Evolutionary conservation across 352 stramenopile genomes (phyloP).

Genomic region (Globisporangium solare): DNA sequence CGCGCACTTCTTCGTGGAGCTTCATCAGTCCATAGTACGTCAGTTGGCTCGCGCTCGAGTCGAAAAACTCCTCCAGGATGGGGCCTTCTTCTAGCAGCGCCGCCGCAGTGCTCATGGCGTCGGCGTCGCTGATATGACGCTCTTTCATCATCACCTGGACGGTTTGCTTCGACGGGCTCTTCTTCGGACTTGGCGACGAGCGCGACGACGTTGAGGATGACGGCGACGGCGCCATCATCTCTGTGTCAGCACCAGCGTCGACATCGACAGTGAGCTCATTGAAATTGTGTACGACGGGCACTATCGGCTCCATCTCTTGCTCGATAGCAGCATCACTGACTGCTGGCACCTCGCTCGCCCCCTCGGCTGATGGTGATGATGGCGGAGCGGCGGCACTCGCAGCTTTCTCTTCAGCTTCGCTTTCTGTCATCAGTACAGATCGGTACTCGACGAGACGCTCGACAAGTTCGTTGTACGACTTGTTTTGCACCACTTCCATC

Average conservation of each 20-base stretch:
- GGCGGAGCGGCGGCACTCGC: too few relatives aligned
- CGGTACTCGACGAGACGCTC: constrained; percentile 91
- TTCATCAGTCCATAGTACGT: constrained; percentile 93
- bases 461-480: constrained; percentile 98
- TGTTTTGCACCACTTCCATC: constrained; percentile 78
- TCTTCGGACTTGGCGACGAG: constrained; percentile 28
- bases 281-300: constrained; percentile 17
- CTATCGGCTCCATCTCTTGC: constrained; percentile 4
- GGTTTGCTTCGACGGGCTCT: constrained; percentile 66
- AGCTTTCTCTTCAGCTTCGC: constrained; percentile 10
- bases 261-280: constrained; percentile 43
- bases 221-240: constrained; percentile 2
- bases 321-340: background rate
- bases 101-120: constrained; percentile 51
- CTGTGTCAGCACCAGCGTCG: constrained; percentile 9
- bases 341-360: too few relatives aligned
- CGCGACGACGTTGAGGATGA: constrained; percentile 18
- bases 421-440: constrained; percentile 61
- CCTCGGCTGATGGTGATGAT: background rate
- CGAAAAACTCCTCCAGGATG: constrained; percentile 89
- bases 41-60: constrained; percentile 88
- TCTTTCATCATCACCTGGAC: constrained; percentile 75
- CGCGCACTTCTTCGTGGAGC: constrained; percentile 89
- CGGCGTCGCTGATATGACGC: constrained; percentile 63
- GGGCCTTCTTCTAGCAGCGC: constrained; percentile 72